Conservation (phyloP, 768 basidiomycete genomes). For the Pisolithus albus region DNA sequence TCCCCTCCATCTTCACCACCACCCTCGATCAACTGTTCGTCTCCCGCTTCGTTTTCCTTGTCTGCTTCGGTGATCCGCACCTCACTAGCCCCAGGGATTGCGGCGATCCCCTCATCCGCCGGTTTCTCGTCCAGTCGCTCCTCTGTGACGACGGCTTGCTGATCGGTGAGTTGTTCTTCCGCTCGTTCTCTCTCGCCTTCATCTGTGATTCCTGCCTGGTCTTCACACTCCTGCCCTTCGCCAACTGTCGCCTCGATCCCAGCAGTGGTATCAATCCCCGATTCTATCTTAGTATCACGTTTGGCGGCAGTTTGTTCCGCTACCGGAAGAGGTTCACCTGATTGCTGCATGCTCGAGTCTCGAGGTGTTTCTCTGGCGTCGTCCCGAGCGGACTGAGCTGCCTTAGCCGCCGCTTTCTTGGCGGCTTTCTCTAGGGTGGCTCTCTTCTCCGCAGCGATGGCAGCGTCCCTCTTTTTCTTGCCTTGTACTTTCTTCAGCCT, state of each 20-base stretch:
- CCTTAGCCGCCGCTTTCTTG: background rate
- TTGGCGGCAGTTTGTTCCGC: slow-evolving; percentile 2
- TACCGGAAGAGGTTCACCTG: background rate
- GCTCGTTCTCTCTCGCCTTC: background rate
- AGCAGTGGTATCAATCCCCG: background rate
- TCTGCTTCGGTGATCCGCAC: background rate
- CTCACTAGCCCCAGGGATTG: background rate
- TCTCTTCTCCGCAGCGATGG: slow-evolving; percentile 28
- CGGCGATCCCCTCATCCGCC: background rate
- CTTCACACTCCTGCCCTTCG: background rate
- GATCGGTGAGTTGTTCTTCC: slow-evolving; percentile 3
- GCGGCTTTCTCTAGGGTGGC: background rate
- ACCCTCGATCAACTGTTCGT: slow-evolving; percentile 2
- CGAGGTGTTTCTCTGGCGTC: slow-evolving; percentile 19
- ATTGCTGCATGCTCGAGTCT: slow-evolving; percentile 21
- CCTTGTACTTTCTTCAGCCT: slow-evolving; percentile 96
- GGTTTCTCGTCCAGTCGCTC: background rate
- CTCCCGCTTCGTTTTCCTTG: slow-evolving; percentile 4
- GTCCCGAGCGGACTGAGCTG: slow-evolving; percentile 15
- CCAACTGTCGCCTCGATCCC: background rate
- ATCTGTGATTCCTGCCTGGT: background rate
- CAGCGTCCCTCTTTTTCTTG: slow-evolving; percentile 87
- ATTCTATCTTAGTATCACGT: background rate
- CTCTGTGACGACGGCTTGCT: background rate
- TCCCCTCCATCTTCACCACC: slow-evolving; percentile 13